phyloP scores from a whole-genome alignment of 805 yeast species.

The Metschnikowia kofuensis region DNA sequence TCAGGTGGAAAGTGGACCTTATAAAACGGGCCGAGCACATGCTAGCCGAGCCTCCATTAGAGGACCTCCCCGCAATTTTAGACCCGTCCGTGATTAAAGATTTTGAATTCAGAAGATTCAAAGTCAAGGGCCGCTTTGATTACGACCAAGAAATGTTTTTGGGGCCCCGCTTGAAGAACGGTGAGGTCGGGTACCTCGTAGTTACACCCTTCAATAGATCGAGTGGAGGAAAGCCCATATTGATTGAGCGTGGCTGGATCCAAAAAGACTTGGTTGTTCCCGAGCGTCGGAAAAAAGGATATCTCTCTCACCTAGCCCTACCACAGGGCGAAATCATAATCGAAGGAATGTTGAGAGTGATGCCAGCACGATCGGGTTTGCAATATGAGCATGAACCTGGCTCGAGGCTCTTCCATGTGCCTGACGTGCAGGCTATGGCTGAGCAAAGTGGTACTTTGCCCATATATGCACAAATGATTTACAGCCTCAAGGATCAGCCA shows the following conservation, averaged over 20 bases:
- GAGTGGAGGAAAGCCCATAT: constrained; percentile 70
- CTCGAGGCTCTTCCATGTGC: constrained; percentile 68
- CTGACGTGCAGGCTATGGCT: constrained; percentile 83
- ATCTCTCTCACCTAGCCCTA: constrained; percentile 64
- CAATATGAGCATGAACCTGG: constrained; percentile 70
- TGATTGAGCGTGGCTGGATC: constrained; percentile 93
- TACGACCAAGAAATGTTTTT: constrained; percentile 86
- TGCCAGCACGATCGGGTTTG: constrained; percentile 58
- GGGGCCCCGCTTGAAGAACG: constrained; percentile 79
- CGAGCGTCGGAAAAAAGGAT: constrained; percentile 42
- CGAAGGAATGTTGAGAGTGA: constrained; percentile 68
- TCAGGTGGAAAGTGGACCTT: constrained; percentile 83
- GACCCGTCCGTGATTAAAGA: constrained; percentile 65
- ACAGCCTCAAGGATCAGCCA: constrained; percentile 64
- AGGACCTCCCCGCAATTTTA: constrained; percentile 59
- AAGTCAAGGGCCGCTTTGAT: constrained; percentile 73
- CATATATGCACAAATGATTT: constrained; percentile 70
- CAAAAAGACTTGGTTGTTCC: constrained; percentile 63
- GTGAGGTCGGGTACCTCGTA: constrained; percentile 69
- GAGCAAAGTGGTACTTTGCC: constrained; percentile 63
- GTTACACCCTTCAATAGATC: constrained; percentile 78
- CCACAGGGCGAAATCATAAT: constrained; percentile 73
- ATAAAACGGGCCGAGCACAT: constrained; percentile 82
- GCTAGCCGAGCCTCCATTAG: constrained; percentile 67
- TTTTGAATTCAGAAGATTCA: constrained; percentile 79